Evolutionary conservation across 257 asterid species (phyloP), one percentile per base, ranked within the genome.

Genomic region (Penstemon newberryi): DNA sequence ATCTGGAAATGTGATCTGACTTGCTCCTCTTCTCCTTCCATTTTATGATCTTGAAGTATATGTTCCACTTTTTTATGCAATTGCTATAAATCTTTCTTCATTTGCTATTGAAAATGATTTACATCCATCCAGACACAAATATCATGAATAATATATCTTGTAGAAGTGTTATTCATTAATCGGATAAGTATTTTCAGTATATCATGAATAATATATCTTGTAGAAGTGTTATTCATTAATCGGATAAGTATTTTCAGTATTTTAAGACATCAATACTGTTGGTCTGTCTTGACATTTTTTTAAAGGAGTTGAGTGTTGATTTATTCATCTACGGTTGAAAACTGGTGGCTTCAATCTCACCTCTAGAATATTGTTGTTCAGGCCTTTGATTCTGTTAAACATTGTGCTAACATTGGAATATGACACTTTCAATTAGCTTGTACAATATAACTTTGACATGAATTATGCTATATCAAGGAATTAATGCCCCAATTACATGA

Each of bases 391-490:
- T 25, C 37, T 47, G 46, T 9, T 49, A 56, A 37, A 37, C 62
- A 58, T 25, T 39, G 25, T 33, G 69, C 59, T 70, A 59, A 37
- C 67, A 66, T 61, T 51, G 70, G 57, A 65, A 40, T 15, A 62
- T 46, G 49, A n/a, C 11, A 63, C 50, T 54, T 54, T 67, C 56
- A 38, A 39, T 49, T 53, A 61, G 51, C 37, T 44, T 6, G 36
- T 64, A 36, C 54, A 44, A 8, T 59, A 66, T 66, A 44, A 8
- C 65, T 50, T 15, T 62, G 60, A 50, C 57, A 66, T 42, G 54
- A 53, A 44, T 63, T 55, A 7, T 71, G 59, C 60, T 73, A 61
- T 54, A 54, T 58, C 60, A 51, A 62, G 64, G 55, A 25, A 67
- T 66, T 36, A 42, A 47, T 67, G 47, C 40, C 10, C 33, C 40